These are phyloP conservation scores for Bolboschoenoplectus hybrid DNA, from an alignment of 202 grass and related monocot genomes.

Conservation along the genomic window DNA sequence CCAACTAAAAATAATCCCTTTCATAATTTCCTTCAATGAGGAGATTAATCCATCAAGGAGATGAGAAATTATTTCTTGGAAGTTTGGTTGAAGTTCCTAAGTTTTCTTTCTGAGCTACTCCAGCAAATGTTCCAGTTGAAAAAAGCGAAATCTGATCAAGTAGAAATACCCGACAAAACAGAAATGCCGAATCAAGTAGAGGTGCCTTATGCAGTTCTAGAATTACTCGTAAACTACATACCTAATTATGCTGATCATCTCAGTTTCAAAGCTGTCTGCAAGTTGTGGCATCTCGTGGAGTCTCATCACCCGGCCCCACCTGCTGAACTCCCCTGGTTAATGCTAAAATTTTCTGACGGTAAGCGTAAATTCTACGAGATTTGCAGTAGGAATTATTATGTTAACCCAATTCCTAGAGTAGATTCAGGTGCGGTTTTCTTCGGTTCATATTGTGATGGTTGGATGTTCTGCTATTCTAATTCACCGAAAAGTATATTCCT, in stretches of 20 bases:
- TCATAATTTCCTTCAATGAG: not conserved
- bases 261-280: slow-evolving; percentile 24
- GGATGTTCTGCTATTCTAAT: not conserved
- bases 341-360: slow-evolving; percentile 6
- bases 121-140: not conserved
- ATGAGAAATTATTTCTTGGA: not conserved
- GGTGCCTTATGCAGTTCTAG: slow-evolving; percentile 21
- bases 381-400: slow-evolving; percentile 23
- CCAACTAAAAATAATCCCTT: not conserved
- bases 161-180: not conserved
- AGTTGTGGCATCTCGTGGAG: slow-evolving; percentile 5
- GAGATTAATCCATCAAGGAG: slow-evolving; percentile 13
- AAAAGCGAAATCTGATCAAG: slow-evolving; percentile 12
- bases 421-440: not conserved
- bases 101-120: not conserved
- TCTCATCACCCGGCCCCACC: slow-evolving; percentile 9
- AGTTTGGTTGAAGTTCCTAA: not conserved
- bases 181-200: not conserved
- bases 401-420: slow-evolving; percentile 10
- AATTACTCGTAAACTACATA: slow-evolving; percentile 2
- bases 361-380: slow-evolving; percentile 22
- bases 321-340: slow-evolving; percentile 18
- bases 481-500: not conserved
- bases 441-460: slow-evolving; percentile 11
- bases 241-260: slow-evolving; percentile 11